phyloP scores from a whole-genome alignment of 78 protist species.

The Dictyostelium intermedium region DNA sequence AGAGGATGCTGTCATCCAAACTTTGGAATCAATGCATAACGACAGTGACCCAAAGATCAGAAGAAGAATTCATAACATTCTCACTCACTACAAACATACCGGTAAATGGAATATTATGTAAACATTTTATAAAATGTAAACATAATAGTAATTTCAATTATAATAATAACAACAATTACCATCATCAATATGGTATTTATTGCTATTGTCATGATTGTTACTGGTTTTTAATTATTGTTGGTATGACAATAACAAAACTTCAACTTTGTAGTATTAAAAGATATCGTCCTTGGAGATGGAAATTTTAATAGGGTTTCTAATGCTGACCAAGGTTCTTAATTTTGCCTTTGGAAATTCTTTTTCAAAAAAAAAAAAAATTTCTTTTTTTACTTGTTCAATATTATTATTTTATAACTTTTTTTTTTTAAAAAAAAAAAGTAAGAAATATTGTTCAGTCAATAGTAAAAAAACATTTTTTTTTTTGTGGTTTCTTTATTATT shows the following conservation, averaged over 20 bases:
- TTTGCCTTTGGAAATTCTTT: too few species aligned
- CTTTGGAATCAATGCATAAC: slow-evolving; percentile 57
- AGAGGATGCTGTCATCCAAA: slow-evolving; percentile 47
- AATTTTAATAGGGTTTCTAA: slow-evolving; percentile 1
- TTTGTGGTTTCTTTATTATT: not conserved
- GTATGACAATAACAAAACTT: not conserved
- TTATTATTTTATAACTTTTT: too few species aligned
- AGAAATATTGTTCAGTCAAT: not conserved
- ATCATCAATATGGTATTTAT: not conserved
- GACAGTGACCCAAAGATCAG: slow-evolving; percentile 52
- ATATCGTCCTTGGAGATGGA: slow-evolving; percentile 18
- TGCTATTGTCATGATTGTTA: not conserved
- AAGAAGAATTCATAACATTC: slow-evolving; percentile 56
- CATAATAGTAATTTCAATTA: not conserved
- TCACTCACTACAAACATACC: slow-evolving; percentile 63
- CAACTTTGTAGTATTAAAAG: not conserved
- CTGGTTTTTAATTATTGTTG: not conserved
- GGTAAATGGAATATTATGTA: slow-evolving; percentile 75
- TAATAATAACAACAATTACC: not conserved
- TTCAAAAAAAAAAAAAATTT: not conserved
- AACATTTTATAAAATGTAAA: not conserved
- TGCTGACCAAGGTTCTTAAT: too few species aligned
- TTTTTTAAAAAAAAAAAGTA: not conserved
- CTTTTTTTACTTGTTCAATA: not conserved
- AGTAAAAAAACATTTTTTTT: not conserved